A percentile compares a stretch with the other conserved stretches of the same genome.
Conservation (phyloP, 495 filamentous ascomycete species). For the Tuber aestivum region DNA sequence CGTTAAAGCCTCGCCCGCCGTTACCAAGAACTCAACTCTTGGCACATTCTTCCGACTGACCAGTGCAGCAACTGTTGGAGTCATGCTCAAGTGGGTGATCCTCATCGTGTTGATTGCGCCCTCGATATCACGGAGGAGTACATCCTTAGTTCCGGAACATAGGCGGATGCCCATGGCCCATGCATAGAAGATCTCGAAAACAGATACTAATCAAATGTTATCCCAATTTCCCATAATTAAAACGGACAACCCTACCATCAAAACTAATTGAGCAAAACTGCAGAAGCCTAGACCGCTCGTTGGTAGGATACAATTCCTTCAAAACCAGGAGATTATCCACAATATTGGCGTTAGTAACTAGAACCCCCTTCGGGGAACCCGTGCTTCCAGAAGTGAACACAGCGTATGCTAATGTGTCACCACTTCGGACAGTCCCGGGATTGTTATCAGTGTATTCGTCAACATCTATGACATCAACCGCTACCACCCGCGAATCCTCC, state of each 20-base stretch:
- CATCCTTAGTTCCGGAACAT: slow-evolving; percentile 61
- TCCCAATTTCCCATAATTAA: not conserved
- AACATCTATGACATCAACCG: slow-evolving; percentile 44
- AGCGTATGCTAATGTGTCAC: slow-evolving; percentile 51
- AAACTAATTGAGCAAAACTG: slow-evolving; percentile 71
- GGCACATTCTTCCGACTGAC: slow-evolving; percentile 59
- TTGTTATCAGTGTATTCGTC: slow-evolving; percentile 41
- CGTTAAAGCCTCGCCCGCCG: slow-evolving; percentile 65
- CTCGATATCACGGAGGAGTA: slow-evolving; percentile 60
- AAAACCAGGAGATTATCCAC: slow-evolving; percentile 61
- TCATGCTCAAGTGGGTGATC: slow-evolving; percentile 71
- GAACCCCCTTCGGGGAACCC: slow-evolving; percentile 63
- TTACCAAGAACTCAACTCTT: slow-evolving; percentile 59
- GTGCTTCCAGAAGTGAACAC: slow-evolving; percentile 65
- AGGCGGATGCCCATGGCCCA: slow-evolving; percentile 69
- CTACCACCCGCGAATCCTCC: slow-evolving; percentile 34
- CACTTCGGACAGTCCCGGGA: slow-evolving; percentile 40
- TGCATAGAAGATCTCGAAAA: slow-evolving; percentile 75
- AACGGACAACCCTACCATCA: slow-evolving; percentile 48
- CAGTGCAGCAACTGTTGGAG: slow-evolving; percentile 67
- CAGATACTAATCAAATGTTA: slow-evolving; percentile 51
- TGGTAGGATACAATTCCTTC: slow-evolving; percentile 54
- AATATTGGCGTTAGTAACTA: slow-evolving; percentile 62
- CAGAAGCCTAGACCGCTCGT: slow-evolving; percentile 51
- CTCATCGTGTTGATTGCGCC: slow-evolving; percentile 51